phyloP scores from a whole-genome alignment of 805 yeast genomes.

The Candida qinlingensis region DNA sequence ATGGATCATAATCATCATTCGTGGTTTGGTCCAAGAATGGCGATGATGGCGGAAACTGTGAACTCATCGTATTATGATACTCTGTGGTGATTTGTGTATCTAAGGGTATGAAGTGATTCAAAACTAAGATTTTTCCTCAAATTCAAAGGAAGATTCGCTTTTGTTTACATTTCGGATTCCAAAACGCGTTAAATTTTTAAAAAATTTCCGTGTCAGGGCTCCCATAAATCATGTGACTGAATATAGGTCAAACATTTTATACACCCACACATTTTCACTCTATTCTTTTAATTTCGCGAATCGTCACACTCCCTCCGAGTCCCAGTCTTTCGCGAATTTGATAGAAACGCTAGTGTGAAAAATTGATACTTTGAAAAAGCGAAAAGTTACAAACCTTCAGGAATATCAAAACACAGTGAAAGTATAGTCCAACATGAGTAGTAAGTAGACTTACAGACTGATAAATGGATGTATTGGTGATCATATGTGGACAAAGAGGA shows the following conservation, averaged over 20 bases:
- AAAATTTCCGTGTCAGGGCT: neutral
- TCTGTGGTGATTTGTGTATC: neutral
- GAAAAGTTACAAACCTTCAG: constrained; percentile 1
- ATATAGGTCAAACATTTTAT: neutral
- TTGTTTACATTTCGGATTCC: constrained; percentile 11
- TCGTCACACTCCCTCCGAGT: neutral
- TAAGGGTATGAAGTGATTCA: neutral
- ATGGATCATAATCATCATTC: constrained; percentile 15
- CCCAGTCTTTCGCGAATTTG: too few relatives aligned
- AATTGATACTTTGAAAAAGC: constrained; percentile 6
- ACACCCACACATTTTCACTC: neutral
- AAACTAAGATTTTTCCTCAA: neutral
- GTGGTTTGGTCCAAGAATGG: constrained; percentile 25
- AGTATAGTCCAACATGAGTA: constrained; percentile 58
- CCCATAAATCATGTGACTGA: neutral
- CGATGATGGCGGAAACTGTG: constrained; percentile 35
- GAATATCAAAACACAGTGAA: constrained; percentile 9
- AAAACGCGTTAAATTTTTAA: neutral
- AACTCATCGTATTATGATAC: neutral
- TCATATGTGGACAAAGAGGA: neutral
- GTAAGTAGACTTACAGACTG: constrained; percentile 44
- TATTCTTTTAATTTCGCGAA: neutral
- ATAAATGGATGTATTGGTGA: neutral
- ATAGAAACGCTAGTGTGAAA: neutral
- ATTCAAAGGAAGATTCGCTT: neutral